Conservation (phyloP, 345 rosid species). For the Lumnitzera racemosa region DNA sequence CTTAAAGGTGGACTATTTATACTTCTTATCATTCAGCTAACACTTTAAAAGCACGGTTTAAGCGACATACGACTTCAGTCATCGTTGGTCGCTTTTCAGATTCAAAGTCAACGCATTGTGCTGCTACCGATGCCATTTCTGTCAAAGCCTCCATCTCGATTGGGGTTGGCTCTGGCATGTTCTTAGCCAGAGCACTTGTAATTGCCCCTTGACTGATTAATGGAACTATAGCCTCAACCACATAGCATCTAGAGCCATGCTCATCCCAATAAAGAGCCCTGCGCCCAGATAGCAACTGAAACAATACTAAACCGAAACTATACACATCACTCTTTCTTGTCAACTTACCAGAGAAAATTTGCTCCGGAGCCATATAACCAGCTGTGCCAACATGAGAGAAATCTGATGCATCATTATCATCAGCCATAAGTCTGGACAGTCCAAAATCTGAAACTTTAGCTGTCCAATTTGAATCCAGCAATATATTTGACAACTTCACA, state of each 20-base stretch:
- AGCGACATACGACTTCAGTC: slow-evolving; percentile 3
- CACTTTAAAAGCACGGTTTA: not conserved
- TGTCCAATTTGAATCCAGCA: slow-evolving; percentile 2
- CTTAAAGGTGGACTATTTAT: too few species aligned
- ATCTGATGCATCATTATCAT: not conserved
- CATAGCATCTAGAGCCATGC: not conserved
- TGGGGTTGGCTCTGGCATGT: not conserved
- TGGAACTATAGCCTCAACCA: not conserved
- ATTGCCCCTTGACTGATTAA: not conserved
- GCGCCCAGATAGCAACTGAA: slow-evolving; percentile 8
- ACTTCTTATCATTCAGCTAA: too few species aligned
- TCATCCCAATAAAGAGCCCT: not conserved
- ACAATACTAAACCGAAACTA: slow-evolving; percentile 9
- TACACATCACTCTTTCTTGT: slow-evolving; percentile 9
- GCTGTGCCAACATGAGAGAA: fast-evolving
- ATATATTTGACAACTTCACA: slow-evolving; percentile 7
- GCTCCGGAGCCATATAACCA: slow-evolving; percentile 1
- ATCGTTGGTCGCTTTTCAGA: slow-evolving; percentile 3
- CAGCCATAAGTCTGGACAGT: not conserved
- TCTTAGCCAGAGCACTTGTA: slow-evolving; percentile 6
- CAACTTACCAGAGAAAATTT: fast-evolving
- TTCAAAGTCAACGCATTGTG: not conserved
- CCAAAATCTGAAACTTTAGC: slow-evolving; percentile 13
- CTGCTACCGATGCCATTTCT: slow-evolving; percentile 4
- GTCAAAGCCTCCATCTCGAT: slow-evolving; percentile 4